Evolutionary conservation across 768 basidiomycete species (phyloP).

Genomic region (Termitomyces sp.): DNA sequence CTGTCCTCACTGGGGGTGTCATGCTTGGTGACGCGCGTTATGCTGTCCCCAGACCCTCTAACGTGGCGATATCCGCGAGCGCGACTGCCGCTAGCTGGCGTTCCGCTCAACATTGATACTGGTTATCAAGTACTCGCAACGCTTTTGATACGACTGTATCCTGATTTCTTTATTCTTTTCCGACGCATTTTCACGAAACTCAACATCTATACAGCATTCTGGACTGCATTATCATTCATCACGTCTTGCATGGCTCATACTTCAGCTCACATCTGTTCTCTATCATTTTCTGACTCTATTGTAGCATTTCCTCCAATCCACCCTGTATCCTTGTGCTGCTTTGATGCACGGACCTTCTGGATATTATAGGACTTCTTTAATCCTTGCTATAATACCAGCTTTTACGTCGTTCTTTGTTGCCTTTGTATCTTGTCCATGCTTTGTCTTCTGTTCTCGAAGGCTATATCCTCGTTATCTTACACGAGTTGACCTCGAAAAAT

Average conservation of each 20-base stretch:
- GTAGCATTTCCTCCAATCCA: conserved; percentile 11
- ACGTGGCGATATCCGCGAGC: conserved; percentile 28
- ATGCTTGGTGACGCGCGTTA: conserved; percentile 66
- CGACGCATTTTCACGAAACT: conserved; percentile 19
- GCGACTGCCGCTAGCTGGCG: conserved; percentile 54
- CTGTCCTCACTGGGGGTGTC: conserved; percentile 83
- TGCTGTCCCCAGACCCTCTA: conserved; percentile 22
- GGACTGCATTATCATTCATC: conserved; percentile 12
- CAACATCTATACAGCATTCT: conserved; percentile 9
- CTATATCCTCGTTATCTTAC: background rate
- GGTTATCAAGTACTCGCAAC: conserved; percentile 14
- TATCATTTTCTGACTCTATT: background rate
- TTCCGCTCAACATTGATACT: conserved; percentile 34
- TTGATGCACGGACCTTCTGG: conserved; percentile 11
- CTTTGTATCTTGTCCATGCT: background rate
- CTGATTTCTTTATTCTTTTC: conserved; percentile 16
- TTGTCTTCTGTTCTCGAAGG: background rate
- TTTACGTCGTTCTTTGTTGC: conserved; percentile 1
- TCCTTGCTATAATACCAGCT: conserved; percentile 1
- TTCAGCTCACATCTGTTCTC: conserved; percentile 3
- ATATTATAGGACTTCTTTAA: conserved; percentile 16
- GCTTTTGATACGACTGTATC: conserved; percentile 16
- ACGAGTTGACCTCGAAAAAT: conserved; percentile 9
- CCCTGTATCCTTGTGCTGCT: conserved; percentile 11
- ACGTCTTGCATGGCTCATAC: conserved; percentile 9